phyloP scores from a whole-genome alignment of 164 flowering plant genomes.

The Vitis amurensis region DNA sequence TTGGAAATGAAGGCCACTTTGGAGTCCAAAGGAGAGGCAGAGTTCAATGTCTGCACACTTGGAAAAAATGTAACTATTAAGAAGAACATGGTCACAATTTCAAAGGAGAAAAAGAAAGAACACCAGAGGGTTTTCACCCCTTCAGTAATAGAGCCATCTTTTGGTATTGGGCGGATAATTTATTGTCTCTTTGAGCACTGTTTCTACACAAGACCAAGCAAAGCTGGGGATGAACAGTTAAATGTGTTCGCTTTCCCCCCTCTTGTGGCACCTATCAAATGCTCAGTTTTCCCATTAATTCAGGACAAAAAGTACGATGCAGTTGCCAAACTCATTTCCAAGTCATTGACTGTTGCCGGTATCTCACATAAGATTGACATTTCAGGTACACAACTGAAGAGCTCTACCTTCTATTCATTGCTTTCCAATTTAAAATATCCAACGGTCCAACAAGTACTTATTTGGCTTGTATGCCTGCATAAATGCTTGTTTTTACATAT shows the following conservation, averaged over 20 bases:
- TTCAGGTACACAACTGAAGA: constrained; percentile 48
- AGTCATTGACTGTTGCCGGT: constrained; percentile 63
- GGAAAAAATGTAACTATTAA: constrained; percentile 30
- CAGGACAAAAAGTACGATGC: constrained; percentile 75
- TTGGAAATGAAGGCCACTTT: constrained; percentile 36
- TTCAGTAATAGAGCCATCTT: constrained; percentile 95
- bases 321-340: constrained; percentile 68
- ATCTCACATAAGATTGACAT: constrained; percentile 87
- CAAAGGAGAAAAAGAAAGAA: constrained; percentile 43
- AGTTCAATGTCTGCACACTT: constrained; percentile 37
- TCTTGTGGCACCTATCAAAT: constrained; percentile 63
- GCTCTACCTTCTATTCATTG: too few species aligned
- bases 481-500: too few species aligned
- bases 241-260: constrained; percentile 38
- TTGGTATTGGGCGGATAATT: constrained; percentile 97
- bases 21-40: constrained; percentile 40
- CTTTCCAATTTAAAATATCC: too few species aligned
- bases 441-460: neutral
- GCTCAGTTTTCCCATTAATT: constrained; percentile 91
- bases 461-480: neutral
- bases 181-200: constrained; percentile 92
- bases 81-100: constrained; percentile 37
- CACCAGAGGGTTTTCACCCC: constrained; percentile 84
- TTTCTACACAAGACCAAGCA: constrained; percentile 82
- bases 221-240: constrained; percentile 75